A percentile compares a stretch with the other conserved stretches of the same genome.
Conservation (phyloP, 345 rosid species). For the Aethionema arabicum region DNA sequence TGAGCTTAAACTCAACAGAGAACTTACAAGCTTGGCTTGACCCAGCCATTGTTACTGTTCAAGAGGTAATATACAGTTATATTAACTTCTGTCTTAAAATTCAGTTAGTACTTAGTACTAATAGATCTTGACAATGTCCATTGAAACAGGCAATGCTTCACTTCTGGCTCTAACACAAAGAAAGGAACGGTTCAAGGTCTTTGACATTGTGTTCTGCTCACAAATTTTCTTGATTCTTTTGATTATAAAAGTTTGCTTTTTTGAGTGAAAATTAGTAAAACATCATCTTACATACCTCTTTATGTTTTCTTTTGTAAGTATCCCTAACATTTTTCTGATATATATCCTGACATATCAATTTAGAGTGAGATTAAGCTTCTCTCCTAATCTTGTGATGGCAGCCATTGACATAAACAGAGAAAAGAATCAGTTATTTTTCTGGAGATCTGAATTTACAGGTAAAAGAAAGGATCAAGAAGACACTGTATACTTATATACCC, state of each 20-base stretch:
- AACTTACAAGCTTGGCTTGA: slow-evolving; percentile 48
- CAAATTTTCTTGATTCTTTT: background rate
- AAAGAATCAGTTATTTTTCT: slow-evolving; percentile 10
- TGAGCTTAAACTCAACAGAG: slow-evolving; percentile 11
- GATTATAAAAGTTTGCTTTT: background rate
- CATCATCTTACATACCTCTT: slow-evolving; percentile 3
- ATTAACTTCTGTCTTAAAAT: background rate
- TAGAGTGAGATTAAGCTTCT: too few relatives aligned
- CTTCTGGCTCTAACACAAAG: slow-evolving; percentile 63
- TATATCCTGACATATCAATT: too few relatives aligned
- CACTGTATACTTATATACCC: slow-evolving; percentile 43
- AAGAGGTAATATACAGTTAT: slow-evolving; percentile 28
- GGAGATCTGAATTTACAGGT: background rate
- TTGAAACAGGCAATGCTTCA: slow-evolving; percentile 75
- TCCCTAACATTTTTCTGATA: too few relatives aligned
- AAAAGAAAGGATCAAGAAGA: background rate
- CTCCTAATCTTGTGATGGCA: background rate
- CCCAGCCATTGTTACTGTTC: slow-evolving; percentile 28
- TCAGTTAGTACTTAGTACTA: slow-evolving; percentile 13
- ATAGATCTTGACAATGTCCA: slow-evolving; percentile 19
- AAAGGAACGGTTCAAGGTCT: background rate
- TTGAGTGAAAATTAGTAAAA: background rate
- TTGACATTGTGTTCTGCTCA: slow-evolving; percentile 17
- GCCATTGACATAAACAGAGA: slow-evolving; percentile 10
- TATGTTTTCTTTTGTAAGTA: slow-evolving; percentile 1